Evolutionary conservation across 2,329 filamentous ascomycete species (phyloP), one percentile per base, ranked within the genome.

Genomic region (Coniochaeta pulveracea): DNA sequence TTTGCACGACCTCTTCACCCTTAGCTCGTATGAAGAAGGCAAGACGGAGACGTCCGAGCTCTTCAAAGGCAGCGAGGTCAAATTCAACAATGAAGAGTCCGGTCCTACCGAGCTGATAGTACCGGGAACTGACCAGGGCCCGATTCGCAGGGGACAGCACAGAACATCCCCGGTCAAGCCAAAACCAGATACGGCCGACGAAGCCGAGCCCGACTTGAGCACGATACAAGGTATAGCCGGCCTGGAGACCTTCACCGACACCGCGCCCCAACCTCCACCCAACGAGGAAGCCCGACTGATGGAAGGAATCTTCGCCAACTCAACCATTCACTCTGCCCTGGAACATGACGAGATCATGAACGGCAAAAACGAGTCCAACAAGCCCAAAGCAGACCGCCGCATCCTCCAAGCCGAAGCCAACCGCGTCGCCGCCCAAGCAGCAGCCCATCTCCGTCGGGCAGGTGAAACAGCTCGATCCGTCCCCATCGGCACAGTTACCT

Each of bases 271-370:
- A 2, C 45, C 56, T 2, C 26, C 52, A 0, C 26, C 52, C 0
- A 57, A 64, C 8, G 70, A 76, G 26, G 82, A 89, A 51, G 77
- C 78, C 34, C 81, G 85, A 27, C 75, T 96, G 43, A 81, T 96
- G 62, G 79, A 88, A 41, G 82, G 83, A 33, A 85, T 98, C 35
- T 94, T 96, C 51, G 80, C 86, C 1, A 76, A 79, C 25, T 82
- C 85, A 1, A 82, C 80, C 3, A 82, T 96, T 2, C 86, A 93
- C 47, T 86, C 82, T n/a, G 85, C 88, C 0, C 73, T 95, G 27
- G 85, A 95, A 47, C 91, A 98, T 51, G 91, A 96, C 43, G 74
- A 85, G 34, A 93, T 96, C 47, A 73, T 96, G 46, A 83, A 80
- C 43, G 81, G 81, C 24, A 80, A 76, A 44, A 31, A 31, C n/a